Percentiles rank a stretch among this genome's conserved stretches.
Evolutionary conservation across 495 filamentous ascomycete species (phyloP).

Genomic region (Neurospora hispaniola): DNA sequence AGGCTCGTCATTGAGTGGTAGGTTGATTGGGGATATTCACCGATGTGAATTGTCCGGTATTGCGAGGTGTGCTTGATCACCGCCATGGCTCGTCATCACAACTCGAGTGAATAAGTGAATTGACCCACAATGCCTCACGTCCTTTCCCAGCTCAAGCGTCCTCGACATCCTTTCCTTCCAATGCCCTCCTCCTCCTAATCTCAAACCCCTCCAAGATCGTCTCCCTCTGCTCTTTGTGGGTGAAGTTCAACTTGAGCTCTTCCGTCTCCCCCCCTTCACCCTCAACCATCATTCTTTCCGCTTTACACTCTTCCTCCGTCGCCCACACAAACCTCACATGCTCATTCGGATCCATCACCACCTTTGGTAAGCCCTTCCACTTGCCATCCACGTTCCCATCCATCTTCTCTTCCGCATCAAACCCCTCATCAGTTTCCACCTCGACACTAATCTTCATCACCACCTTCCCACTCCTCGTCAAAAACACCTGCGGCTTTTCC

Average conservation of each 20-base stretch:
- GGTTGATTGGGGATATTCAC: not conserved
- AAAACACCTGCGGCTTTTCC: constrained; percentile 18
- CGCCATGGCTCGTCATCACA: not conserved
- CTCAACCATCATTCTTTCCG: constrained; percentile 6
- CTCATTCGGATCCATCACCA: constrained; percentile 32
- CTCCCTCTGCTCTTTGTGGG: constrained; percentile 15
- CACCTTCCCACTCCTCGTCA: constrained; percentile 22
- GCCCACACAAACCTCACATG: constrained; percentile 35
- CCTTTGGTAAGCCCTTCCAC: constrained; percentile 12
- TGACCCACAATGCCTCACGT: not conserved
- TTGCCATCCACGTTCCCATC: not conserved
- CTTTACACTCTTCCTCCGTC: constrained; percentile 30
- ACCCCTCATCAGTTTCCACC: constrained; percentile 23
- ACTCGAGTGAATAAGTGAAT: not conserved
- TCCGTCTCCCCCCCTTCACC: not conserved
- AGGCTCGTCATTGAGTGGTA: not conserved
- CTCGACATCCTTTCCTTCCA: not conserved
- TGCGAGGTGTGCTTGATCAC: not conserved
- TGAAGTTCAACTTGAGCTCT: constrained; percentile 25
- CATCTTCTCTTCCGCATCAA: not conserved
- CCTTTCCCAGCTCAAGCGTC: not conserved
- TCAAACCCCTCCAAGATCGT: constrained; percentile 23
- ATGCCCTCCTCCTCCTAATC: constrained; percentile 9
- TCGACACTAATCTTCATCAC: constrained; percentile 29
- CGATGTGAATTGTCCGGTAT: no score